Evolutionary conservation across 176 grass and related monocot genomes (phyloP).

Genomic region (Bolboschoenus planiculmis): DNA sequence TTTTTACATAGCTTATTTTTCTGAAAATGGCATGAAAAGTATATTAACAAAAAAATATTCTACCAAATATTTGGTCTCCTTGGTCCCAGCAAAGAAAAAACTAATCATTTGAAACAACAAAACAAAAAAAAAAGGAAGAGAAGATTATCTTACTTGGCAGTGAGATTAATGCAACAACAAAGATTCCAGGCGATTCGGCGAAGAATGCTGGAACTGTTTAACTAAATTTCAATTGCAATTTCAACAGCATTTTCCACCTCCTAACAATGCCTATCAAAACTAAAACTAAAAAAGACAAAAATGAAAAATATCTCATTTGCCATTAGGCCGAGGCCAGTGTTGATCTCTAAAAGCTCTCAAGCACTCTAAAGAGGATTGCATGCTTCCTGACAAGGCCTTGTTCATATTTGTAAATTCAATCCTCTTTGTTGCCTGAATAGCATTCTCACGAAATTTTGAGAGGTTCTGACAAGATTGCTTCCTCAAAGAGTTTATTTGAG

Average conservation of each 20-base stretch:
- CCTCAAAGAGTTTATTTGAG: slow-evolving; percentile 30
- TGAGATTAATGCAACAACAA: neutral
- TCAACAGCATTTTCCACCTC: neutral
- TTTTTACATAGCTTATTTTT: neutral
- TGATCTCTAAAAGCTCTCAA: slow-evolving; percentile 68
- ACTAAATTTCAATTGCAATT: neutral
- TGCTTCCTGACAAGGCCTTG: slow-evolving; percentile 39
- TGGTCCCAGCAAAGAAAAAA: neutral
- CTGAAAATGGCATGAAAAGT: neutral
- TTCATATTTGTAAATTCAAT: slow-evolving; percentile 46
- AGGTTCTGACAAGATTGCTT: slow-evolving; percentile 44
- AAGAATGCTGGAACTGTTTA: neutral
- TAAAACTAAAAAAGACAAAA: neutral
- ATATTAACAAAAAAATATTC: neutral
- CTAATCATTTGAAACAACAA: neutral
- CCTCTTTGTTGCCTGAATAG: slow-evolving; percentile 25
- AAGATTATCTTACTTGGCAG: neutral
- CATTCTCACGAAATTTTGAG: slow-evolving; percentile 32
- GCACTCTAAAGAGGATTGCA: slow-evolving; percentile 48
- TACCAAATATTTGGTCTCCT: neutral
- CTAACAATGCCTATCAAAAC: neutral
- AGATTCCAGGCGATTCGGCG: neutral
- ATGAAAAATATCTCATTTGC: neutral
- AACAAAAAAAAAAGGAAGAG: neutral
- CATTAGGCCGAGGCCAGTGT: slow-evolving; percentile 37